These are phyloP conservation scores for Yarrowia yakushimensis DNA, from an alignment of 805 yeast genomes.

Conservation along the genomic window DNA sequence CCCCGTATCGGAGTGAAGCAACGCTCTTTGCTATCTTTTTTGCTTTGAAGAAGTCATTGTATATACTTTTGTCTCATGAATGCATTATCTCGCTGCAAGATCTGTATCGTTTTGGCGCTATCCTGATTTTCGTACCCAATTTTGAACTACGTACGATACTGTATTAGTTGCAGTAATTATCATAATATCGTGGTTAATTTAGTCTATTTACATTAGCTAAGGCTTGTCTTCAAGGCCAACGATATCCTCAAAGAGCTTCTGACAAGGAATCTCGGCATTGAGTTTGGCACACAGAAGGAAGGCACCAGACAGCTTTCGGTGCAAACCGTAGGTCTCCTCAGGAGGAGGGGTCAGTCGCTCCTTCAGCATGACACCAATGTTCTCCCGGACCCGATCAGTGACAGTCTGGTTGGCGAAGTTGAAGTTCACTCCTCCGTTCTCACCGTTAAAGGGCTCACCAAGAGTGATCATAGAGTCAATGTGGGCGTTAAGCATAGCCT, in stretches of 20 bases:
- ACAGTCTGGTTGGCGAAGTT: slow-evolving; percentile 84
- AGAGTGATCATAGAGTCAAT: slow-evolving; percentile 83
- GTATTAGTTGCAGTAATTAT: too few relatives aligned
- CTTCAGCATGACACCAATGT: slow-evolving; percentile 82
- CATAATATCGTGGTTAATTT: not conserved
- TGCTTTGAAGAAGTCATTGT: too few relatives aligned
- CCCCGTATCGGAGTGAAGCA: slow-evolving; percentile 22
- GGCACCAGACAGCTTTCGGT: slow-evolving; percentile 92
- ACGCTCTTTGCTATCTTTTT: too few relatives aligned
- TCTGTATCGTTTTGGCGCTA: too few relatives aligned
- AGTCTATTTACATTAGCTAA: slow-evolving; percentile 13
- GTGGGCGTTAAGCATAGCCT: slow-evolving; percentile 86
- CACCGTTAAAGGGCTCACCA: slow-evolving; percentile 82
- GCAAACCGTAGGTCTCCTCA: slow-evolving; percentile 95
- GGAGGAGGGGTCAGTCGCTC: slow-evolving; percentile 97
- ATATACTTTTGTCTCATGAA: too few relatives aligned
- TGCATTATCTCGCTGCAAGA: too few relatives aligned
- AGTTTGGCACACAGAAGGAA: slow-evolving; percentile 83
- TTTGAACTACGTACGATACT: too few relatives aligned
- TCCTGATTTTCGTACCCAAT: too few relatives aligned
- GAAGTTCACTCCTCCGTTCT: slow-evolving; percentile 49
- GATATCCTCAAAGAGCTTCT: slow-evolving; percentile 68
- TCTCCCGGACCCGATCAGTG: slow-evolving; percentile 85
- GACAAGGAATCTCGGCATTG: slow-evolving; percentile 78
- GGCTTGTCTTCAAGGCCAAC: slow-evolving; percentile 46